A percentile compares a stretch with the other conserved stretches of the same genome.
phyloP scores from a whole-genome alignment of 495 filamentous ascomycete species.

The Beverwykella pulmonaria region DNA sequence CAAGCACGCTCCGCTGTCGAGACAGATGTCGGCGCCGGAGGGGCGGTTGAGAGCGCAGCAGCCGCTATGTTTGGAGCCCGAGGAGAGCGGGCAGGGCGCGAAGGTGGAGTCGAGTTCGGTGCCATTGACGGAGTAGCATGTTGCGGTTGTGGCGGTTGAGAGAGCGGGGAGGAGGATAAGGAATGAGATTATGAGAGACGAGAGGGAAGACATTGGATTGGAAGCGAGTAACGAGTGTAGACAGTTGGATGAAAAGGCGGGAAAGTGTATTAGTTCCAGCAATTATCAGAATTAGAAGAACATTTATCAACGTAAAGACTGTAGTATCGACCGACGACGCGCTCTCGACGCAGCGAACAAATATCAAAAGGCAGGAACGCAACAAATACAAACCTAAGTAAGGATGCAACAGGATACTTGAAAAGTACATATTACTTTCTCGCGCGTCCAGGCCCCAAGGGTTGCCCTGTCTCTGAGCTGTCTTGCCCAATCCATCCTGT shows the following conservation, averaged over 20 bases:
- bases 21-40: slow-evolving; percentile 23
- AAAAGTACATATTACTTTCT: neutral
- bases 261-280: neutral
- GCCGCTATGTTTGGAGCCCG: slow-evolving; percentile 18
- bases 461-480: neutral
- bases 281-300: neutral
- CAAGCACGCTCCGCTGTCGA: slow-evolving; percentile 30
- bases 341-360: neutral
- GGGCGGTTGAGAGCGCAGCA: slow-evolving; percentile 26
- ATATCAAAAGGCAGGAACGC: neutral
- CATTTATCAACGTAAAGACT: neutral
- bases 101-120: slow-evolving; percentile 15
- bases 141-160: neutral
- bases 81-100: slow-evolving; percentile 9
- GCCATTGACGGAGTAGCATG: neutral
- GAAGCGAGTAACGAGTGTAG: neutral
- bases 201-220: neutral
- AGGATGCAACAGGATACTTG: neutral
- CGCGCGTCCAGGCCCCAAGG: neutral
- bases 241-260: neutral
- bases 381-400: too few species aligned
- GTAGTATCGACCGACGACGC: too few species aligned
- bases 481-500: neutral
- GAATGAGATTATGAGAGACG: neutral
- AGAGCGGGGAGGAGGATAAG: neutral